Evolutionary conservation across 1,284 basidiomycete genomes (phyloP).

Genomic region (Moniliophthora roreri): DNA sequence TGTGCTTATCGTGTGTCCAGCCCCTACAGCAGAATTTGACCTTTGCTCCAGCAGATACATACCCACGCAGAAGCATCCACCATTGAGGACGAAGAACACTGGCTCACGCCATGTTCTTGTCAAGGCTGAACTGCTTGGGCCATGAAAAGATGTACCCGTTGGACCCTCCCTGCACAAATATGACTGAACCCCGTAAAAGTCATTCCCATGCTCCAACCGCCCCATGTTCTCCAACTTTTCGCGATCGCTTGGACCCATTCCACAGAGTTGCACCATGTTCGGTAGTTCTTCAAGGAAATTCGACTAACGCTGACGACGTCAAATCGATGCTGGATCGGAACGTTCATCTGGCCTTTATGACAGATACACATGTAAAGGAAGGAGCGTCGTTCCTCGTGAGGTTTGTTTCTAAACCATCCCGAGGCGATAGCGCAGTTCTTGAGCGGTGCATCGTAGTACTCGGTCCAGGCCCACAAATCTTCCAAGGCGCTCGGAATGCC

Average conservation of each 20-base stretch:
- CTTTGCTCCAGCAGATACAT: slow-evolving; percentile 11
- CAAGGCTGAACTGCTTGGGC: too few relatives aligned
- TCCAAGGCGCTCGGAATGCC: slow-evolving; percentile 6
- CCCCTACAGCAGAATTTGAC: slow-evolving; percentile 20
- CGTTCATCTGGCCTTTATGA: slow-evolving; percentile 1
- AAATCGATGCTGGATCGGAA: slow-evolving; percentile 12
- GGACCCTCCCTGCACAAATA: too few relatives aligned
- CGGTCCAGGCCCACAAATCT: slow-evolving; percentile 10
- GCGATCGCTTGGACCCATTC: too few relatives aligned
- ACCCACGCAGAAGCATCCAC: slow-evolving; percentile 13
- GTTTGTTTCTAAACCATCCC: background rate
- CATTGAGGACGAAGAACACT: slow-evolving; percentile 8
- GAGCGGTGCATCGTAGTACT: slow-evolving; percentile 15
- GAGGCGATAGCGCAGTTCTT: slow-evolving; percentile 17
- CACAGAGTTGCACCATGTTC: too few relatives aligned
- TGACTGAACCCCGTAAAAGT: too few relatives aligned
- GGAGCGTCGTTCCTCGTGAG: slow-evolving; percentile 6
- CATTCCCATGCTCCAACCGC: too few relatives aligned
- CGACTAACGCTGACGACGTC: background rate
- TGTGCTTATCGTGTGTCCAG: slow-evolving; percentile 15
- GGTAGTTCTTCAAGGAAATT: too few relatives aligned
- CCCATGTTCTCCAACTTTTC: too few relatives aligned
- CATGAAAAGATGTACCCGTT: too few relatives aligned
- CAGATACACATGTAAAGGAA: slow-evolving; percentile 1
- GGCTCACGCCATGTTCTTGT: slow-evolving; percentile 5